Conservation (phyloP, 2,329 filamentous ascomycete genomes). For the Stagonosporopsis cucurbitacearum region DNA sequence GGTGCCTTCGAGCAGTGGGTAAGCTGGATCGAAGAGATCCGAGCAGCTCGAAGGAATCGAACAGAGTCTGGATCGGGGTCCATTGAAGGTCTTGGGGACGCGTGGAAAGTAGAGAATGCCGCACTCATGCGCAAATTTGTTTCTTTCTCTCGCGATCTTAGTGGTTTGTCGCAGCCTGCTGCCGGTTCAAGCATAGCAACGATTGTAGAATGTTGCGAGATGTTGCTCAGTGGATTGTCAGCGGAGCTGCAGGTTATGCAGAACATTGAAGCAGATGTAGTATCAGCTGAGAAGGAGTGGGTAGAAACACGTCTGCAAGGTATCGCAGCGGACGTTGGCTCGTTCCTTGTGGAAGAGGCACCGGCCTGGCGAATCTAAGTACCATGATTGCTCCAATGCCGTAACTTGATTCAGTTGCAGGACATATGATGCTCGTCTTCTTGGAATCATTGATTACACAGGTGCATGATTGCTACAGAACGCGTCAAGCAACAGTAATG, state of each 20-base stretch:
- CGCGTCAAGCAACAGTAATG: too few species aligned
- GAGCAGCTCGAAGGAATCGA: constrained; percentile 25
- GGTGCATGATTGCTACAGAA: neutral
- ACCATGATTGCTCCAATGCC: neutral
- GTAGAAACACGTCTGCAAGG: constrained; percentile 42
- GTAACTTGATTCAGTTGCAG: neutral
- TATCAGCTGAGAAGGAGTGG: constrained; percentile 44
- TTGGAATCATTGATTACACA: neutral
- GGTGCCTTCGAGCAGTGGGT: constrained; percentile 45
- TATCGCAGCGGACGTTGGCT: constrained; percentile 35
- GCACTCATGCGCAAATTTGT: constrained; percentile 45
- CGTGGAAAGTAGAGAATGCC: constrained; percentile 45
- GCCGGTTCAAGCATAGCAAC: constrained; percentile 43
- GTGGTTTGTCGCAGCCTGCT: constrained; percentile 36
- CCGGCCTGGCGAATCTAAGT: constrained; percentile 36
- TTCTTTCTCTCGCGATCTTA: constrained; percentile 39
- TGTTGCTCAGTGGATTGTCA: constrained; percentile 39
- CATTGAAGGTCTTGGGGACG: constrained; percentile 41
- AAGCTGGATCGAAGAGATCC: constrained; percentile 37
- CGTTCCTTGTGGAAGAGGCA: constrained; percentile 19
- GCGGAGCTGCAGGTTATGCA: constrained; percentile 46
- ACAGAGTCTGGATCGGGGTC: constrained; percentile 21
- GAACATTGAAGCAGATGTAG: constrained; percentile 40
- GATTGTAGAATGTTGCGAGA: constrained; percentile 39
- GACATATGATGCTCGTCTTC: neutral